phyloP scores from a whole-genome alignment of 495 filamentous ascomycete species.

The Aspergillus sparsus region DNA sequence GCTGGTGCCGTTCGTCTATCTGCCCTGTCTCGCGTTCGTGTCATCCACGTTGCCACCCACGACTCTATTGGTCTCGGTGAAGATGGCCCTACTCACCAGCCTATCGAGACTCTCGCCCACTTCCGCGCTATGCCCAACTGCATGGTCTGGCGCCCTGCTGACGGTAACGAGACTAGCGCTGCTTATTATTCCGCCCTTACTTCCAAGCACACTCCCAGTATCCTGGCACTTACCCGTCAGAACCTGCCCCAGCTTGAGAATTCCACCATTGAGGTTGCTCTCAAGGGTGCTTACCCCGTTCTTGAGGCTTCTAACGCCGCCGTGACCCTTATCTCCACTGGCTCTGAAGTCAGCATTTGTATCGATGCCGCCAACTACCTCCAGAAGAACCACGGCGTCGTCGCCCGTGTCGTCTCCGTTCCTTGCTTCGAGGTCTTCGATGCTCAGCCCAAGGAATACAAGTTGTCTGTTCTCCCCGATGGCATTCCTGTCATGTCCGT shows the following conservation, averaged over 20 bases:
- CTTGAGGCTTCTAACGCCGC: conserved; percentile 81
- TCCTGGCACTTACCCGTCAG: conserved; percentile 94
- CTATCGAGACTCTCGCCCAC: conserved; percentile 98
- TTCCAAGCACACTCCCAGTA: conserved; percentile 85
- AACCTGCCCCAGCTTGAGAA: conserved; percentile 97
- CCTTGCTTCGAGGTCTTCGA: conserved; percentile 99
- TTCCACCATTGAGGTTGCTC: conserved; percentile 79
- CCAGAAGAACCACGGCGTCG: conserved; percentile 82
- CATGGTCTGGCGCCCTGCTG: conserved; percentile 99
- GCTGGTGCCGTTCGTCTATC: conserved; percentile 94
- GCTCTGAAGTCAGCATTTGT: conserved; percentile 93
- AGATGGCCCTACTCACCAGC: conserved; percentile 98
- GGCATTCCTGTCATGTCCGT: conserved; percentile 92
- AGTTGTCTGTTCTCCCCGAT: conserved; percentile 85
- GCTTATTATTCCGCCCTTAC: conserved; percentile 96
- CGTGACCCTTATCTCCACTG: conserved; percentile 90
- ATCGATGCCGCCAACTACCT: conserved; percentile 89
- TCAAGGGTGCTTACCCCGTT: conserved; percentile 92
- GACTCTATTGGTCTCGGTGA: conserved; percentile 99
- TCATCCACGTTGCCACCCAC: conserved; percentile 97
- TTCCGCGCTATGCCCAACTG: conserved; percentile 99
- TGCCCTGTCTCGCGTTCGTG: conserved; percentile 84
- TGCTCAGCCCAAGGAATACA: conserved; percentile 89
- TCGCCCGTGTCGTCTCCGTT: conserved; percentile 90
- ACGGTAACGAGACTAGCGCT: conserved; percentile 97